Evolutionary conservation across 805 yeast genomes (phyloP).

Genomic region (Cyberlindnera mississippiensis): DNA sequence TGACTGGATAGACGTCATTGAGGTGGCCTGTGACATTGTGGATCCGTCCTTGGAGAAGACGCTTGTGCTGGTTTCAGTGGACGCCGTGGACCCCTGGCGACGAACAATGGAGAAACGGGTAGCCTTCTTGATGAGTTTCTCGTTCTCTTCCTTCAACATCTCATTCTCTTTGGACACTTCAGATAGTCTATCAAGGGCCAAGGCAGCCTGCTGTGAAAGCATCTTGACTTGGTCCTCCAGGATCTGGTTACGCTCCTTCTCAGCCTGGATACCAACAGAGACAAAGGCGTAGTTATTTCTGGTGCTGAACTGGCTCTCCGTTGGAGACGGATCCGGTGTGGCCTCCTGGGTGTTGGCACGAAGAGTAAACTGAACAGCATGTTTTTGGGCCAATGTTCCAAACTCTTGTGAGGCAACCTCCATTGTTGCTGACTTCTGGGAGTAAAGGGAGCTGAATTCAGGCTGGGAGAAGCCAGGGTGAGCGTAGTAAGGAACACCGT

Average conservation of each 20-base stretch:
- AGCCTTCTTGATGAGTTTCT: slow-evolving; percentile 9
- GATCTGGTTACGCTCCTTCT: slow-evolving; percentile 25
- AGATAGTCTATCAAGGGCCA: slow-evolving; percentile 24
- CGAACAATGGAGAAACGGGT: slow-evolving; percentile 9
- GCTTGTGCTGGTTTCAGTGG: slow-evolving; percentile 6
- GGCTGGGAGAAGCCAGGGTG: not conserved
- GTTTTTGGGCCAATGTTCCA: slow-evolving; percentile 10
- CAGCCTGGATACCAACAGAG: slow-evolving; percentile 24
- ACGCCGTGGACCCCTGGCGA: slow-evolving; percentile 15
- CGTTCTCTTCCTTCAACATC: slow-evolving; percentile 17
- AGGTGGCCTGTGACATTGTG: slow-evolving; percentile 20
- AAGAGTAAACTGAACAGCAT: slow-evolving; percentile 11
- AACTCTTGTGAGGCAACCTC: slow-evolving; percentile 8
- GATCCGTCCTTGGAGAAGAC: slow-evolving; percentile 6
- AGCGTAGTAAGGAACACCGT: slow-evolving; percentile 7
- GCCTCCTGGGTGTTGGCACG: slow-evolving; percentile 3
- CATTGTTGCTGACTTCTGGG: not conserved
- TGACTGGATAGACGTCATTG: slow-evolving; percentile 18
- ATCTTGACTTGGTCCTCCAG: slow-evolving; percentile 26
- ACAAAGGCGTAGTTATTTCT: slow-evolving; percentile 7
- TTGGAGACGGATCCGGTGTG: slow-evolving; percentile 9
- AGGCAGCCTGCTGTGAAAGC: slow-evolving; percentile 26
- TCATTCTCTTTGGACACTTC: slow-evolving; percentile 23
- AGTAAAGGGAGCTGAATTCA: not conserved
- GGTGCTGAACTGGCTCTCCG: slow-evolving; percentile 13